Percentiles rank a stretch among this genome's conserved stretches.
Evolutionary conservation across 768 basidiomycete species (phyloP).

Genomic region (Hortiboletus campestris): DNA sequence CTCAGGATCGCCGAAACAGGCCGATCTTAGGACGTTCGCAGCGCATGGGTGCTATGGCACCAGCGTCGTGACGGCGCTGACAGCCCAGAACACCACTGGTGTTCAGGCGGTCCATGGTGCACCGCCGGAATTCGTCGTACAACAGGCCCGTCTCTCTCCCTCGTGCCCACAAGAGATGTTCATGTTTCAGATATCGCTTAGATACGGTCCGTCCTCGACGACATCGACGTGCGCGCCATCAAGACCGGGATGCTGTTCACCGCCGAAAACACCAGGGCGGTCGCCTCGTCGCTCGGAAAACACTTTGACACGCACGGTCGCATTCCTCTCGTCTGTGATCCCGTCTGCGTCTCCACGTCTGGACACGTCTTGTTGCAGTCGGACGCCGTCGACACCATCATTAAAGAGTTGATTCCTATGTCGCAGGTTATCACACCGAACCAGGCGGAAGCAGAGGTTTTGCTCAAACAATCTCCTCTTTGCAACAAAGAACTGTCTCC

Average conservation of each 20-base stretch:
- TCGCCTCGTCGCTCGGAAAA: constrained; percentile 49
- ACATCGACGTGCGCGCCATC: constrained; percentile 68
- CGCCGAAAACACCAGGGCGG: constrained; percentile 46
- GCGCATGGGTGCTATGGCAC: constrained; percentile 77
- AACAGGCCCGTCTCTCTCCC: constrained; percentile 55
- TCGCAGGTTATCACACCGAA: constrained; percentile 82
- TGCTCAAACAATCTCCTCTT: constrained; percentile 36
- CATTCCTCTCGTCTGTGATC: constrained; percentile 76
- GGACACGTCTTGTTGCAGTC: constrained; percentile 74
- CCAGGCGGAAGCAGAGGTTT: constrained; percentile 70
- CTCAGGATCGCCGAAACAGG: constrained; percentile 41
- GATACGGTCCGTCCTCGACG: constrained; percentile 69
- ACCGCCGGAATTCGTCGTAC: constrained; percentile 66
- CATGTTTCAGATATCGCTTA: constrained; percentile 27
- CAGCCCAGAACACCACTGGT: constrained; percentile 85
- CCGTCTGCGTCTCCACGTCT: constrained; percentile 89
- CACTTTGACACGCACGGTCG: constrained; percentile 34
- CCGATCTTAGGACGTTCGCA: constrained; percentile 84
- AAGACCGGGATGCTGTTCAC: constrained; percentile 92
- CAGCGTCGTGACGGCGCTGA: constrained; percentile 80
- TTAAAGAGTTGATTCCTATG: constrained; percentile 66
- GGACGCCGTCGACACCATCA: constrained; percentile 60
- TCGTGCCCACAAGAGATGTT: neutral
- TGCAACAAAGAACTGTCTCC: constrained; percentile 30
- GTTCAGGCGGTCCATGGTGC: constrained; percentile 72